Conservation (phyloP, 305 asterid genomes). For the Fraxinus xanthoxyloides region DNA sequence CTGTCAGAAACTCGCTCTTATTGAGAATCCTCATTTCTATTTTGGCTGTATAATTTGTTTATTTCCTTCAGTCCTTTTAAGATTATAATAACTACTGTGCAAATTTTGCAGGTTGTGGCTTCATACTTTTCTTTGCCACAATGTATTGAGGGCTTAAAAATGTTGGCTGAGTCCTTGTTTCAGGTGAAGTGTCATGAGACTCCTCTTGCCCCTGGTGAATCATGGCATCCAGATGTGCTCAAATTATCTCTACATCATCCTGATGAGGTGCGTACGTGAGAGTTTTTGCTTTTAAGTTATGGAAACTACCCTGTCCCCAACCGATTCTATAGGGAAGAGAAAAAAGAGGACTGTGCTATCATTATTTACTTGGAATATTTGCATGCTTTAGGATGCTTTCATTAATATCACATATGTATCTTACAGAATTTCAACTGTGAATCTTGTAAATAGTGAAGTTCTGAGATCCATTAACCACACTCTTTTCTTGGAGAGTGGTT, state of each 20-base stretch:
- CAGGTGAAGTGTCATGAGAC: conserved; percentile 58
- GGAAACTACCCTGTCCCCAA: conserved; percentile 4
- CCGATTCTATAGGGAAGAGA: not conserved
- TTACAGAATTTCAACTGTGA: conserved; percentile 1
- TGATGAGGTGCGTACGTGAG: conserved; percentile 62
- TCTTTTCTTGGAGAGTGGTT: conserved; percentile 5
- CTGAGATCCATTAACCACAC: not conserved
- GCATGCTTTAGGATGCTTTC: not conserved
- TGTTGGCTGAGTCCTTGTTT: conserved; percentile 82
- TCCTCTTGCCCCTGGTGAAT: conserved; percentile 88
- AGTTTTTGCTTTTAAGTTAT: conserved; percentile 24
- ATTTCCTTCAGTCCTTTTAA: conserved; percentile 17
- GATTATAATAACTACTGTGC: conserved; percentile 9
- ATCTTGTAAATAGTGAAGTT: conserved; percentile 7
- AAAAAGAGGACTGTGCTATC: conserved; percentile 6
- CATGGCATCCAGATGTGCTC: conserved; percentile 98
- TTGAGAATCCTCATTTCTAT: not conserved
- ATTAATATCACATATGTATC: not conserved
- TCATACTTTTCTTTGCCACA: conserved; percentile 74
- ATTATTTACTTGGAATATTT: conserved; percentile 5
- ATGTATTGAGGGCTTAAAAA: conserved; percentile 87
- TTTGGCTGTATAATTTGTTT: not conserved
- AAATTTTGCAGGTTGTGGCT: conserved; percentile 61
- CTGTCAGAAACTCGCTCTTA: not conserved
- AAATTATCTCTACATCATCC: conserved; percentile 82